Conservation (phyloP, 768 basidiomycete species). For the Boletus sp. region DNA sequence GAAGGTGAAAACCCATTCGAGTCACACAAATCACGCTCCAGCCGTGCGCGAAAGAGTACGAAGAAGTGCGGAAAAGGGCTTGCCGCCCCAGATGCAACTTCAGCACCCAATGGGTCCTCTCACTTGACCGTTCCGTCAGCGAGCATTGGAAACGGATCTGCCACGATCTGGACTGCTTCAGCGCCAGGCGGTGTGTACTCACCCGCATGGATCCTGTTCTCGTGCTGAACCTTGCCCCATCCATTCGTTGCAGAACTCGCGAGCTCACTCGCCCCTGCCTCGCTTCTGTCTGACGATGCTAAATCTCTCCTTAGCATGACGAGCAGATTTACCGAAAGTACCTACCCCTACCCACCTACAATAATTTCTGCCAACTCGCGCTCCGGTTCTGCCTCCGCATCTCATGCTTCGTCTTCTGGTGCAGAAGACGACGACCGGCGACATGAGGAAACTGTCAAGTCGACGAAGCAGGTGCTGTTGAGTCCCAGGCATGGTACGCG, state of each 20-base stretch:
- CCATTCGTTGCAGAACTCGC: conserved; percentile 13
- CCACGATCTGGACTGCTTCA: not conserved
- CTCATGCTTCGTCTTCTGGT: conserved; percentile 14
- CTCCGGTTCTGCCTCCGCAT: conserved; percentile 19
- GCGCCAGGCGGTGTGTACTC: conserved; percentile 23
- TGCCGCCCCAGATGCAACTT: not conserved
- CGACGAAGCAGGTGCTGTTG: conserved; percentile 18
- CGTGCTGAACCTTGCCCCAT: conserved; percentile 12
- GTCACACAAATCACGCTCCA: conserved; percentile 21
- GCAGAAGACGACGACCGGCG: conserved; percentile 21
- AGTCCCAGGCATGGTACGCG: conserved; percentile 23
- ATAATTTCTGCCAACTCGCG: conserved; percentile 16
- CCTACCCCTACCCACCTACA: conserved; percentile 24
- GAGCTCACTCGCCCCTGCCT: conserved; percentile 13
- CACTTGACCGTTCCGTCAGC: conserved; percentile 4
- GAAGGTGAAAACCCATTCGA: conserved; percentile 75
- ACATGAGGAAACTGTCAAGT: conserved; percentile 22
- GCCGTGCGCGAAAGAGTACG: conserved; percentile 3
- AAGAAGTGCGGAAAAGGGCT: conserved; percentile 4
- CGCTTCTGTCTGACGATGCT: conserved; percentile 21
- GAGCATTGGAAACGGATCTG: conserved; percentile 4
- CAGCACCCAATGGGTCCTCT: not conserved
- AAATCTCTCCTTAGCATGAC: conserved; percentile 30
- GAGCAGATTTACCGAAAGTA: conserved; percentile 27
- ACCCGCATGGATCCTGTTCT: not conserved